Percentiles rank a stretch among this genome's conserved stretches.
Evolutionary conservation across 345 rosid species (phyloP).

Genomic region (Gossypium mustelinum): DNA sequence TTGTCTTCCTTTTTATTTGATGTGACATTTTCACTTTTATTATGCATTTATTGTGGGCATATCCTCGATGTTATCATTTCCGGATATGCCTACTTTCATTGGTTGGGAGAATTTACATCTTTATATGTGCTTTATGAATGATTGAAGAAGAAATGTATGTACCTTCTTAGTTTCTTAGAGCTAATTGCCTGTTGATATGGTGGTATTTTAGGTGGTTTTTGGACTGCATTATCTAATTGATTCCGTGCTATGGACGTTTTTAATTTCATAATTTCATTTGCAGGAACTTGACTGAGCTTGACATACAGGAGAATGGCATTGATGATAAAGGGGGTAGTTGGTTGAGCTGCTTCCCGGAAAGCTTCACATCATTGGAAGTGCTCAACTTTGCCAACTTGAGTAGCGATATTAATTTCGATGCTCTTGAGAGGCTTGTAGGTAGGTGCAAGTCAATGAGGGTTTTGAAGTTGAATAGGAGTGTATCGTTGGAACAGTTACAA

Average conservation of each 20-base stretch:
- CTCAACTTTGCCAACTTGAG: conserved; percentile 50
- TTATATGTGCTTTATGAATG: background rate
- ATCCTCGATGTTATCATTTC: conserved; percentile 11
- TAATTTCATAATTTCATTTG: conserved; percentile 14
- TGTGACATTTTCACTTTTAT: conserved; percentile 22
- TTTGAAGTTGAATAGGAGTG: conserved; percentile 46
- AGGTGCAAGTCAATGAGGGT: conserved; percentile 55
- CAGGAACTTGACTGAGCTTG: conserved; percentile 68
- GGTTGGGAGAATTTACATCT: conserved; percentile 11
- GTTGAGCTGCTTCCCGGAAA: conserved; percentile 64
- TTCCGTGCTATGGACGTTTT: background rate
- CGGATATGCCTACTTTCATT: background rate
- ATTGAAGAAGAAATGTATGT: background rate
- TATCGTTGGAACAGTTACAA: conserved; percentile 47
- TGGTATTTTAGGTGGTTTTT: too few species aligned
- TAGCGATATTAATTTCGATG: conserved; percentile 47
- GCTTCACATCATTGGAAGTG: conserved; percentile 49
- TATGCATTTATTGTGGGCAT: conserved; percentile 26
- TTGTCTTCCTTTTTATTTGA: conserved; percentile 9
- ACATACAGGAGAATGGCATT: conserved; percentile 59
- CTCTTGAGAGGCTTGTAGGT: conserved; percentile 54
- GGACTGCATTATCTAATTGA: background rate
- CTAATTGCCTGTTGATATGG: background rate
- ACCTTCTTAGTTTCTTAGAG: background rate
- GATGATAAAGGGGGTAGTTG: conserved; percentile 55